Base-by-base conservation (phyloP, 495 filamentous ascomycete genomes). In the Daldinia bambusicola region DNA sequence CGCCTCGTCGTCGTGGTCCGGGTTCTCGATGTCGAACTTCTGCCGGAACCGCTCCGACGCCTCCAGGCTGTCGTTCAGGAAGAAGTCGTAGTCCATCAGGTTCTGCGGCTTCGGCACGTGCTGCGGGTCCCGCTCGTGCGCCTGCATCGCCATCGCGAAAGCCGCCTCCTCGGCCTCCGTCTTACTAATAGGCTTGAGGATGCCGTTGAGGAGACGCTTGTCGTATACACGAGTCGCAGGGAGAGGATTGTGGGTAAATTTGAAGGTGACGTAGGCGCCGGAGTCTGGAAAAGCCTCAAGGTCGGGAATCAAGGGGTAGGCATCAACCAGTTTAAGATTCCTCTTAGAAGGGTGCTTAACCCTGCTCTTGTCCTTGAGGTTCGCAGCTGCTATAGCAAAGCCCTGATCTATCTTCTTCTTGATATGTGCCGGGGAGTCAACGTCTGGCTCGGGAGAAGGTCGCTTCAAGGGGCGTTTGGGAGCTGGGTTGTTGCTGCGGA, bases 221-320 rank as follows among this genome's bases (percentile, higher is more conserved):
- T 98, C 95, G 76, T 95, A 94, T 51, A 74, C 76, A 26, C 80
- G 76, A 10, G 83, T 82, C 16, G 85, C 77, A 37, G 84, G 80
- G 7, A 93, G 85, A 0, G 95, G 95, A 64, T 95, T 93, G 52
- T 90, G 92, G 43, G 86, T 84, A 80, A 98, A 98, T 69, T 98
- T 98, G 80, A 94, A 88, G 10, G 94, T 88, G 63, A 96, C 88
- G 78, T 93, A 98, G 14, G 90, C 89, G 61, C 93, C 93, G 30
- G 89, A 89, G 76, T 97, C 92, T n/a, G 94, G 91, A 75, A 94
- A 90, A 8, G 92, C 91, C 16, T 92, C 88, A n/a, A 94, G 86
- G 71, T 98, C 95, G 1, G 95, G 95, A 2, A 97, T 80, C 13
- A 99, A 74, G 1, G 95, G 92, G 74, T 89, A 94, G 66, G 88